These are phyloP conservation scores for Vaucheria bursata DNA, from an alignment of 352 stramenopile species.

Conservation along the genomic window DNA sequence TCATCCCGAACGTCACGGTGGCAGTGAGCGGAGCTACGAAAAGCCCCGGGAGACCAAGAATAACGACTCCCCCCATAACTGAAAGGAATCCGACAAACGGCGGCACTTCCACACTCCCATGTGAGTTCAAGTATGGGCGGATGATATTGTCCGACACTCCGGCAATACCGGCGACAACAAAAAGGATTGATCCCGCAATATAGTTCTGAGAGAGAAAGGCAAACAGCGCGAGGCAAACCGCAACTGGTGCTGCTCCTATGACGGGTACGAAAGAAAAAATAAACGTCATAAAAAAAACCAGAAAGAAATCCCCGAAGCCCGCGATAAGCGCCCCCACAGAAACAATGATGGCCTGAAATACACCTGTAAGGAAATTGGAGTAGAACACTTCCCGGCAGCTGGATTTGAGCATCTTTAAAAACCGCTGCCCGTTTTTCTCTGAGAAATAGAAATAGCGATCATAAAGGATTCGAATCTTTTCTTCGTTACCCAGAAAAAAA, in stretches of 20 bases:
- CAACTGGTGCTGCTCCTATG: not conserved
- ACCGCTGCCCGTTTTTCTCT: not conserved
- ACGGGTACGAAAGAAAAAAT: not conserved
- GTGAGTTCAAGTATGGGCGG: not conserved
- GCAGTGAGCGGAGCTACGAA: not conserved
- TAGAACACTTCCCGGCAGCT: not conserved
- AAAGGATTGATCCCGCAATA: not conserved
- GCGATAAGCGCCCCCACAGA: not conserved
- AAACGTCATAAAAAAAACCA: not conserved
- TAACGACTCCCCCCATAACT: not conserved
- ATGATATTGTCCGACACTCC: not conserved
- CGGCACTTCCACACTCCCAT: not conserved
- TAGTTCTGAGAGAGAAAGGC: not conserved
- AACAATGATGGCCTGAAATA: not conserved
- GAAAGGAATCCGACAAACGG: not conserved
- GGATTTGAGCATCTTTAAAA: not conserved
- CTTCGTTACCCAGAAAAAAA: not conserved
- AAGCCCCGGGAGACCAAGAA: not conserved
- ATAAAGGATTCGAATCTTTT: not conserved
- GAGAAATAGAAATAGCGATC: conserved; percentile 2
- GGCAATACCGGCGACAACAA: not conserved
- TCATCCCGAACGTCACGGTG: not conserved
- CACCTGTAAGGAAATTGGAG: not conserved
- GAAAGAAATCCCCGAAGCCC: not conserved
- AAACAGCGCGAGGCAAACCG: not conserved